These are phyloP conservation scores for Alternaria solani DNA, from an alignment of 2,329 filamentous ascomycete genomes.

Conservation along the genomic window DNA sequence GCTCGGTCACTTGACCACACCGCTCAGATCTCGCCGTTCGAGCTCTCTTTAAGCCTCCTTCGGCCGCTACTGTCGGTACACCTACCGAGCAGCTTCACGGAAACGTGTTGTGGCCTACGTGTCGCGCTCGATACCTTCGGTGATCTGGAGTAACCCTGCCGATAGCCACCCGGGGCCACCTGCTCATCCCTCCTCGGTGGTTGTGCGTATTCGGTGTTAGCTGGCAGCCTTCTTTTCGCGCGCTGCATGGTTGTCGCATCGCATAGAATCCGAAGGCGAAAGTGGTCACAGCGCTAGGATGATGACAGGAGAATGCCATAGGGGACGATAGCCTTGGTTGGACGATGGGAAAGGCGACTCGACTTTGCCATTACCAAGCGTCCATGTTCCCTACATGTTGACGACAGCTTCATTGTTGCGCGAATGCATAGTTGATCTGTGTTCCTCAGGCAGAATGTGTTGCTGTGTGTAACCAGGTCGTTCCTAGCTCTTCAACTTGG, in stretches of 20 bases:
- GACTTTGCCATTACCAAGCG: background rate
- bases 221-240: background rate
- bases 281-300: conserved; percentile 1
- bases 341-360: conserved; percentile 1
- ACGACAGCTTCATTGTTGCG: conserved; percentile 2
- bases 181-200: background rate
- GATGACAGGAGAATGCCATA: background rate
- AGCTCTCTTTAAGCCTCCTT: background rate
- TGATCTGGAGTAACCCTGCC: background rate
- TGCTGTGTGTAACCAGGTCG: conserved; percentile 6
- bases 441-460: conserved; percentile 5
- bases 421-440: conserved; percentile 3
- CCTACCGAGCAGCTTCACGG: background rate
- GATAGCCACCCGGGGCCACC: background rate
- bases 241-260: background rate
- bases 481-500: conserved; percentile 3
- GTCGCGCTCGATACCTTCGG: background rate
- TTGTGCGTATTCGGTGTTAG: background rate
- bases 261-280: background rate
- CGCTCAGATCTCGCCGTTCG: background rate
- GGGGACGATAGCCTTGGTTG: background rate
- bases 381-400: conserved; percentile 1
- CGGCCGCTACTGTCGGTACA: background rate
- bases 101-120: background rate
- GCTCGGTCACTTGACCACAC: background rate